Base-by-base conservation (phyloP, 495 filamentous ascomycete species). In the Podospora bellae-mahoneyi region DNA sequence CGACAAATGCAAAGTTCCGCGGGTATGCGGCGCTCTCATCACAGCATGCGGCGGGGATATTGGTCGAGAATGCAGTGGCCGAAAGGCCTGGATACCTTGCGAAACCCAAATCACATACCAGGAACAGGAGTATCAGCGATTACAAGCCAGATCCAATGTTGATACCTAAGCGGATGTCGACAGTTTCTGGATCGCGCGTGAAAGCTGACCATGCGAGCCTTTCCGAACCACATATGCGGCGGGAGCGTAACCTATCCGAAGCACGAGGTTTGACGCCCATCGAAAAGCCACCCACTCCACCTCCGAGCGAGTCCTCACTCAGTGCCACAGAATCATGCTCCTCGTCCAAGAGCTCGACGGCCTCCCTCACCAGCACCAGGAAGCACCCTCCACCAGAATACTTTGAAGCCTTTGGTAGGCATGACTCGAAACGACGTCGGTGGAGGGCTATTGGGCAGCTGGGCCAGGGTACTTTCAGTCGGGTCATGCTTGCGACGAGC, bases 381-480 rank as follows among this genome's bases (percentile, higher is more conserved):
- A 69, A 81, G 68, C 74, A 72, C 64, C 66, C 83, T 58, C 73
- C 73, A 3, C 75, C 81, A 62, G 85, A 90, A 56, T 88, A 85
- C 67, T 89, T 91, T 61, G 87, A 88, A 65, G 90, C 91, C 20
- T 81, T 77, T 60, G 84, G 81, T 27, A 82, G 87, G 10, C 78
- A 83, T 27, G 84, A 88, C 68, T 76, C 80, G 62, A 88, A 87
- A 64, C 75, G 83, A 28, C 85, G 84, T 65, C 82, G 86, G 70
- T 99, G 92, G 86, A 84, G 90, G 70, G 90, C 90, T 39, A 76
- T 99, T 27, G 90, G 89, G 64, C 80, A 89, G 71, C 84, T 99
- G 10, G 95, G 95, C 9, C 92, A 97, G 68, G 95, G 95, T 16
- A 97, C 95, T 2, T 99, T 99, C 77, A 97, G 93, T 78, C 91